Evolutionary conservation across 768 basidiomycete genomes (phyloP).

Genomic region (Fomitopsis pulvina): DNA sequence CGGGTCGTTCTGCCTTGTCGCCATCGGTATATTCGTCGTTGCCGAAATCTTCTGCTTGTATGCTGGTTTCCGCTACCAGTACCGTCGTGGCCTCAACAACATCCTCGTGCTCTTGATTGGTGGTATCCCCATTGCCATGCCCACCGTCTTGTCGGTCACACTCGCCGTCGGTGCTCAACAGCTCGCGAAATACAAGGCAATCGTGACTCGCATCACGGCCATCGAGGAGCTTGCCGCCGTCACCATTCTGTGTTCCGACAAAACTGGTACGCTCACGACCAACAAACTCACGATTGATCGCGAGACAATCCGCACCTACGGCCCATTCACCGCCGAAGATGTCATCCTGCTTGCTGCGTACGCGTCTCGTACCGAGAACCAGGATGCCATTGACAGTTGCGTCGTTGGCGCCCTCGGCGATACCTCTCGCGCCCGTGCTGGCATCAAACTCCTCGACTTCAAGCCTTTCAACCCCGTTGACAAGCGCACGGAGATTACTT

Average conservation of each 20-base stretch:
- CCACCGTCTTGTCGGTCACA: conserved; percentile 95
- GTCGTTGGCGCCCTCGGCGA: conserved; percentile 80
- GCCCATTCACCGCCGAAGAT: conserved; percentile 87
- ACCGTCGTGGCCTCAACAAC: conserved; percentile 94
- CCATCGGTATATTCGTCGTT: conserved; percentile 95
- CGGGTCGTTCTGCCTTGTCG: conserved; percentile 97
- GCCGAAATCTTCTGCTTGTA: conserved; percentile 98
- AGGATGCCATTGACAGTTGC: conserved; percentile 92
- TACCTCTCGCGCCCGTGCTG: conserved; percentile 67
- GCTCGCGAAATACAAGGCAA: conserved; percentile 98
- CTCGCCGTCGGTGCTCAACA: conserved; percentile 98
- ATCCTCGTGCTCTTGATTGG: conserved; percentile 98
- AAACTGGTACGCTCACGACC: conserved; percentile 96
- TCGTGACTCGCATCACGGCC: conserved; percentile 99
- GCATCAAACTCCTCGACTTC: conserved; percentile 96
- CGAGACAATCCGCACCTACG: conserved; percentile 85
- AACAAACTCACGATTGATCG: conserved; percentile 97
- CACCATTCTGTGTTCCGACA: conserved; percentile 98
- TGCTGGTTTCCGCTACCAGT: conserved; percentile 85
- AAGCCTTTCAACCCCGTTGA: conserved; percentile 99
- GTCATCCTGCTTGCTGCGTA: conserved; percentile 93
- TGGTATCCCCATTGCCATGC: conserved; percentile 99
- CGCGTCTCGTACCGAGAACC: conserved; percentile 98
- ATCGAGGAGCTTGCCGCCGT: conserved; percentile 98
- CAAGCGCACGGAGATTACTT: conserved; percentile 99